Evolutionary conservation across 257 asterid species (phyloP), one percentile per base, ranked within the genome.

Genomic region (Cruciata laevipes): DNA sequence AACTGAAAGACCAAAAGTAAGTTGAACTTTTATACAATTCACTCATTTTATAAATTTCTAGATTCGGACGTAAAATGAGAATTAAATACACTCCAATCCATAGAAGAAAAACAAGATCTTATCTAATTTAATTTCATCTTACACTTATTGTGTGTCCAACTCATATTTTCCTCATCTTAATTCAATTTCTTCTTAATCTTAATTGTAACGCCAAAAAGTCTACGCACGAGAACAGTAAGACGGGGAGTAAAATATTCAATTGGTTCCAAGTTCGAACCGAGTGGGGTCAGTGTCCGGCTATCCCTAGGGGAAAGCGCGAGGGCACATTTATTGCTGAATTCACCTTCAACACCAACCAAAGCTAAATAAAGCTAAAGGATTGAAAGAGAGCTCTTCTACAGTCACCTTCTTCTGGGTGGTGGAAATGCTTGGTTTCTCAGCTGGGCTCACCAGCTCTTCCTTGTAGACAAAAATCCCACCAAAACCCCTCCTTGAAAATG

Each of bases 401-500:
- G 56, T 61, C 42, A 47, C n/a, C 5, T 47, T 17, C 55, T 47
- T 47, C 55, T 47, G 55, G 51, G 51, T 13, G 40, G 40, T 17
- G 78, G 78, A 70, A 66, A 75, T 79, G 80, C 69, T 75, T 57
- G 71, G 55, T 32, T 61, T 47, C 60, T 47, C 72, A 57, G 69
- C 67, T 61, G 71, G 77, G 51, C 27, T 76, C 27, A 47, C 40
- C 75, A 65, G 71, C 75, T 60, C 55, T 44, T 60, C 55, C 25
- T 18, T 23, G 38, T 37, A 32, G 11, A 67, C 57, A 37, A 65
- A 58, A 38, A 42, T 10, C 14, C 69, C 59, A 70, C 70, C 55
- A 4, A 68, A 56, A 10, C 53, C 53, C 61, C 21, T 27, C 61
- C 21, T 27, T 38, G 49, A 68, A 72, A 78, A 85, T 85, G 95